Percentiles rank a stretch among this genome's conserved stretches.
phyloP scores from a whole-genome alignment of 148 eudicot species.

The Polygonum aviculare region DNA sequence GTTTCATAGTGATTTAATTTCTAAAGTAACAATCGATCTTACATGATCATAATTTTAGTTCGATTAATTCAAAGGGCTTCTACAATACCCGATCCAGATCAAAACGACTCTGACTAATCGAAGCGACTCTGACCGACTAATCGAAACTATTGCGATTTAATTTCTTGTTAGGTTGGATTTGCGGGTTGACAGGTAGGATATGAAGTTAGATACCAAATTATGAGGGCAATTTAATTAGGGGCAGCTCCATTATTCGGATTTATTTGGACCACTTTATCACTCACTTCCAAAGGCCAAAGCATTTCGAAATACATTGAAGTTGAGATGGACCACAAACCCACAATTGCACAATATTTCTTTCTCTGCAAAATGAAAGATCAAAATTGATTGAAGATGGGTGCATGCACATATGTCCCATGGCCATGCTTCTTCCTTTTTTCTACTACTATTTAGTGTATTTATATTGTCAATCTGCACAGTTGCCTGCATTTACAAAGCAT shows the following conservation, averaged over 20 bases:
- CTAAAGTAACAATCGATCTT: too few relatives aligned
- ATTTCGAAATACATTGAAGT: neutral
- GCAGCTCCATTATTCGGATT: neutral
- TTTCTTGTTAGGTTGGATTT: neutral
- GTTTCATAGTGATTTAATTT: too few relatives aligned
- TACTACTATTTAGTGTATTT: neutral
- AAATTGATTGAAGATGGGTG: neutral
- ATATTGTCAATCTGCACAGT: slow-evolving; percentile 7
- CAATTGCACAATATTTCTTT: neutral
- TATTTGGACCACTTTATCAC: slow-evolving; percentile 33
- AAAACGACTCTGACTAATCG: too few relatives aligned
- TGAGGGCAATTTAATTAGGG: slow-evolving; percentile 8
- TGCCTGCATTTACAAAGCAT: slow-evolving; percentile 4
- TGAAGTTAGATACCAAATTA: slow-evolving; percentile 4
- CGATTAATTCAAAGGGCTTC: too few relatives aligned
- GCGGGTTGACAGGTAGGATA: neutral
- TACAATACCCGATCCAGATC: too few relatives aligned
- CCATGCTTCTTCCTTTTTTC: neutral
- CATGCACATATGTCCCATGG: neutral
- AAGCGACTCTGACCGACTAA: too few relatives aligned
- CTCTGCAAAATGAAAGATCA: neutral
- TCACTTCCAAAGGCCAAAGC: slow-evolving; percentile 14
- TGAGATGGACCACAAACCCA: slow-evolving; percentile 28
- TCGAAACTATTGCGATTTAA: neutral
- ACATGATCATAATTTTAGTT: too few relatives aligned